These are phyloP conservation scores for Pyrus betulifolia DNA, from an alignment of 306 rosid genomes.

Conservation along the genomic window DNA sequence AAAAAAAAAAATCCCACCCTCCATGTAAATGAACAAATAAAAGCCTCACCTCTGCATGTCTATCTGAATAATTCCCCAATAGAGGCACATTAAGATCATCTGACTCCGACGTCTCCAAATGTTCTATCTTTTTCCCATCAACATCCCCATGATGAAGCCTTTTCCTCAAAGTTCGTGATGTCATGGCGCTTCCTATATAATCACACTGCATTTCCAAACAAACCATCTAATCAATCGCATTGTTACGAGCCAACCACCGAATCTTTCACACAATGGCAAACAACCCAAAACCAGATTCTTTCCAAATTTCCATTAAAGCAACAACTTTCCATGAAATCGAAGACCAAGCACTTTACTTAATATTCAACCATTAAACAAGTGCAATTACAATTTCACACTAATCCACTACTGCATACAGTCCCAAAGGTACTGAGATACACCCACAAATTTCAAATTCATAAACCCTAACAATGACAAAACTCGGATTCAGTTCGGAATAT, in stretches of 20 bases:
- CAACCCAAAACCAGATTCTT: background rate
- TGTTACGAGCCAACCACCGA: background rate
- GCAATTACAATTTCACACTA: background rate
- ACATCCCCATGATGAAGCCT: constrained; percentile 87
- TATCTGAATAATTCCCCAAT: constrained; percentile 35
- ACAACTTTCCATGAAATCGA: background rate
- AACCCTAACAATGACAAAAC: background rate
- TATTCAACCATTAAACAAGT: background rate
- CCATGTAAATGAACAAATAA: background rate
- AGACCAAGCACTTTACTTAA: background rate
- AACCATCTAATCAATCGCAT: background rate
- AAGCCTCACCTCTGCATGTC: constrained; percentile 37
- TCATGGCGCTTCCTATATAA: constrained; percentile 28
- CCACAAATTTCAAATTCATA: background rate
- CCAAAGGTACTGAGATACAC: background rate
- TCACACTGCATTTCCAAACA: constrained; percentile 24
- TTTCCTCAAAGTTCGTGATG: constrained; percentile 65
- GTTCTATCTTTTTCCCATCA: constrained; percentile 54
- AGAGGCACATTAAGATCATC: constrained; percentile 67
- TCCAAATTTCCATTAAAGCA: background rate
- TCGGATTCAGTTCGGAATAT: background rate
- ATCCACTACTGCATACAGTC: background rate
- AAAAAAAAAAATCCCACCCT: background rate
- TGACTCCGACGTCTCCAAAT: constrained; percentile 21
- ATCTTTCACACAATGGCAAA: background rate